These are phyloP conservation scores for Eucalyptus microcorys DNA, from an alignment of 345 rosid genomes.

Conservation along the genomic window DNA sequence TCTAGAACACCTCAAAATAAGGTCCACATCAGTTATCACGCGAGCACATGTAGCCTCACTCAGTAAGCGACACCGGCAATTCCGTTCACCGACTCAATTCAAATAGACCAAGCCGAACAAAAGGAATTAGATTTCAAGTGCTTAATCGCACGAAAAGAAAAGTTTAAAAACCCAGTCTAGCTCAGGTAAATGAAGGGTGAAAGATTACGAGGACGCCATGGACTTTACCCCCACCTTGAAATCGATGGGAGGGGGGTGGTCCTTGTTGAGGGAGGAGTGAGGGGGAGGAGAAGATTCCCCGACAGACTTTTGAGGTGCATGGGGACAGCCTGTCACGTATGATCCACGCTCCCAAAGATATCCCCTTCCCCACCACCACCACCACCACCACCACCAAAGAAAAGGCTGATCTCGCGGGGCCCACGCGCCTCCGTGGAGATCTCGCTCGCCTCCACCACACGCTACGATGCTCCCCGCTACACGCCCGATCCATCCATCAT, in stretches of 20 bases:
- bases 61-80: too few relatives aligned
- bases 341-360: not conserved
- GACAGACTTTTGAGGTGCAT: not conserved
- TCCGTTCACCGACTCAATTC: accelerated
- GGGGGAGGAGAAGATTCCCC: not conserved
- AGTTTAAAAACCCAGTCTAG: too few relatives aligned
- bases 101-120: not conserved
- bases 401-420: not conserved
- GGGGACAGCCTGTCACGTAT: not conserved
- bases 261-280: not conserved
- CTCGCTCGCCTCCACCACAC: not conserved
- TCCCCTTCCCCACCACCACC: not conserved
- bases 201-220: not conserved
- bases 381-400: too few relatives aligned
- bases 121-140: not conserved
- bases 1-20: not conserved
- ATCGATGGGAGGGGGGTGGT: not conserved
- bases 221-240: not conserved
- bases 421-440: not conserved
- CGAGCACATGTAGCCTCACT: not conserved
- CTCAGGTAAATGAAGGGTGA: too few relatives aligned
- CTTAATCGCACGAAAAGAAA: not conserved
- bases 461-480: not conserved
- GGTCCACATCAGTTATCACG: not conserved
- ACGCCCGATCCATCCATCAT: not conserved